These are phyloP conservation scores for Nicotiana paniculata DNA, from an alignment of 257 asterid genomes.

Conservation along the genomic window DNA sequence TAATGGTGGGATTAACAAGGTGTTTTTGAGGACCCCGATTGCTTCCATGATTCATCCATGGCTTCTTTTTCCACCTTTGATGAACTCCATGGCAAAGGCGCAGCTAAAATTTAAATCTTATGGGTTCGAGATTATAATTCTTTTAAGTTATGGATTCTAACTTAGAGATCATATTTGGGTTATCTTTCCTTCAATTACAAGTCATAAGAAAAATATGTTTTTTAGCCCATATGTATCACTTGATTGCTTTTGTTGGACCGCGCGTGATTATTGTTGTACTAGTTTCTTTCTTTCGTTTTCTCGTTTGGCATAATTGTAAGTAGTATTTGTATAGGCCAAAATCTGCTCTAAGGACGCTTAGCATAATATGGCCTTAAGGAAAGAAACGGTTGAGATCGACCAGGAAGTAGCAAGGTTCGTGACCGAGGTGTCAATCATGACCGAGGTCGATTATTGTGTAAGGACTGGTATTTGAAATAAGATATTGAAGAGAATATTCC, in stretches of 20 bases:
- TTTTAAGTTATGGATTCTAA: not conserved
- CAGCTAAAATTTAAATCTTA: no score
- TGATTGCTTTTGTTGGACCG: constrained; percentile 13
- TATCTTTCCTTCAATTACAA: constrained; percentile 43
- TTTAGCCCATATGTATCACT: constrained; percentile 4
- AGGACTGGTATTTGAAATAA: no score
- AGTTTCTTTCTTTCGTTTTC: not conserved
- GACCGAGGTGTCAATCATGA: no score
- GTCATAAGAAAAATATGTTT: constrained; percentile 31
- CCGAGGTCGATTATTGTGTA: no score
- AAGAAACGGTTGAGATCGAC: no score
- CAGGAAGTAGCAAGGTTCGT: no score
- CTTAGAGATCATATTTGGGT: constrained; percentile 21
- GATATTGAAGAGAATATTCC: no score
- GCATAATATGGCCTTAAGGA: no score
- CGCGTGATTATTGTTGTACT: not conserved
- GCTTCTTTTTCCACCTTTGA: constrained; percentile 32
- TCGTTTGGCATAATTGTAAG: not conserved
- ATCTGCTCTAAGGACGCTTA: no score
- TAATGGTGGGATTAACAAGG: constrained; percentile 32
- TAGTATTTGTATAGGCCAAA: no score
- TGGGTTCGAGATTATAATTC: no score
- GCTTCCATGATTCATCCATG: constrained; percentile 63
- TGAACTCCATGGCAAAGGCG: not conserved
- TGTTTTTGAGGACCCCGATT: constrained; percentile 41